Evolutionary conservation across 305 asterid species (phyloP), one percentile per base, ranked within the genome.

Genomic region (Fraxinus sp.): DNA sequence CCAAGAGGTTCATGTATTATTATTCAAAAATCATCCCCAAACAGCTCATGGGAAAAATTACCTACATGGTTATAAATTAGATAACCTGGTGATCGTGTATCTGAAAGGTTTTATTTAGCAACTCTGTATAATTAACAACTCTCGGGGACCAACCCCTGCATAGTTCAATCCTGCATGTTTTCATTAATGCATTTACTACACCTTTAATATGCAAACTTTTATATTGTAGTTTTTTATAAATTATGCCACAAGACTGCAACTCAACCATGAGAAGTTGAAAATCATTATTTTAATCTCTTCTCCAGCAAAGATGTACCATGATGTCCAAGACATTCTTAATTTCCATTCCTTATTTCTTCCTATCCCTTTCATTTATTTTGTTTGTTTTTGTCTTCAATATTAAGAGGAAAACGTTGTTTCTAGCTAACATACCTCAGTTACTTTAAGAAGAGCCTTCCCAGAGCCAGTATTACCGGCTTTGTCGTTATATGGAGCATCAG

Each of bases 401-500:
- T 22, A 39, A 28, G 20, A 72, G 26, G 43, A 59, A 39, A 14
- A 59, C 78, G 8, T 59, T 41, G 77, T 78, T 81, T 35, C 82
- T 70, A 83, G 79, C 39, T 57, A 71, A 75, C 33, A 46, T 91
- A 97, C 99, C 98, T 97, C 99, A 4, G 98, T 91, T 82, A 97
- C 94, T 92, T 90, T 92, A 77, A 97, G 97, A 80, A 92, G 94
- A 74, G 94, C 92, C 87, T 97, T 97, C 83, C 93, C 97, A 10
- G 93, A 89, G 86, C 92, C 85, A 83, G 80, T 72, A 87, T 83
- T 88, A 77, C 83, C 90, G 70, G 92, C 88, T 86, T 93, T 96
- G 77, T 96, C 98, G 84, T 88, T 91, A 83, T 87, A 89, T 52
- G 91, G 80, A 85, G 89, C 81, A 79, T 95, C 98, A 78, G 84